Percentiles rank a stretch among this genome's conserved stretches.
Conservation (phyloP, 202 grass and related monocot genomes). For the Panicum hallii region DNA sequence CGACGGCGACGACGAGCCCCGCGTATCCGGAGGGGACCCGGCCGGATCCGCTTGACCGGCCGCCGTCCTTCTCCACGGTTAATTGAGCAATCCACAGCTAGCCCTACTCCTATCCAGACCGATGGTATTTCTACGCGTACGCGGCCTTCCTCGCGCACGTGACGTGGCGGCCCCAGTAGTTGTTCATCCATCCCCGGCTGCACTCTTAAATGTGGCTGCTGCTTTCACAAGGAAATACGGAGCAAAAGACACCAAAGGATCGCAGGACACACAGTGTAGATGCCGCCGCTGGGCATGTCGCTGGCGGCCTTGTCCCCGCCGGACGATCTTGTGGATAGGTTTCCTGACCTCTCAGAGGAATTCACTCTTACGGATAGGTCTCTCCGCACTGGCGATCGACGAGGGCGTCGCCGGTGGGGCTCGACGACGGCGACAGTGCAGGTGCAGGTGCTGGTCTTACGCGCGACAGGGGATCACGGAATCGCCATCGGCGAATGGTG, state of each 20-base stretch:
- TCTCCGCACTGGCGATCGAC: not conserved
- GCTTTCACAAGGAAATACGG: slow-evolving; percentile 27
- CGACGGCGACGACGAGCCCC: not conserved
- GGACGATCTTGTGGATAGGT: not conserved
- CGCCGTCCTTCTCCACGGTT: not conserved
- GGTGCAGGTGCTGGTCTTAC: slow-evolving; percentile 4
- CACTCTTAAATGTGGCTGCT: not conserved
- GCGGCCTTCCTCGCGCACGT: not conserved
- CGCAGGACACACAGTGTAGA: not conserved
- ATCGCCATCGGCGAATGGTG: slow-evolving; percentile 6
- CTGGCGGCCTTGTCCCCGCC: not conserved
- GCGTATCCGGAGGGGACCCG: not conserved
- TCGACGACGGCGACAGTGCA: slow-evolving; percentile 10
- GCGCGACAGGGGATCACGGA: not conserved
- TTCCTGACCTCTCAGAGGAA: not conserved
- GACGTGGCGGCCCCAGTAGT: not conserved
- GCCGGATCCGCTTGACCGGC: not conserved
- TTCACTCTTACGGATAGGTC: not conserved
- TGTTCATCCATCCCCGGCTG: not conserved
- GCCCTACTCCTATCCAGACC: not conserved
- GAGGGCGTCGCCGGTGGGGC: slow-evolving; percentile 1
- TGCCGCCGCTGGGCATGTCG: not conserved
- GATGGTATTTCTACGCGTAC: not conserved
- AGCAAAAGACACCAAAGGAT: not conserved
- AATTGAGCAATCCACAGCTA: not conserved